Percentiles rank a stretch among this genome's conserved stretches.
Conservation (phyloP, 257 asterid genomes). For the Jacaranda mimosifolia region DNA sequence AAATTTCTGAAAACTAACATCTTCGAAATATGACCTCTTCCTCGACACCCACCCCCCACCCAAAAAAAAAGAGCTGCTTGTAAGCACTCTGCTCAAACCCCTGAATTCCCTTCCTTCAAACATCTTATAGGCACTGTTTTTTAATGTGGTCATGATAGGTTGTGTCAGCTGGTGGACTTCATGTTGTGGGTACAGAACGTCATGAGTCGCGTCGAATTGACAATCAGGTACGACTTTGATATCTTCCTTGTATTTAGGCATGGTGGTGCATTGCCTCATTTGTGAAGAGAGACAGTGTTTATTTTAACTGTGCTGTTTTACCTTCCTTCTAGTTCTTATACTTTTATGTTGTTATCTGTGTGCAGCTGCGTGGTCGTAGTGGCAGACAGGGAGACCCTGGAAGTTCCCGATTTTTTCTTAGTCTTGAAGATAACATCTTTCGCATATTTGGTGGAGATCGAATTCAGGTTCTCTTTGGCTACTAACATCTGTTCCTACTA, state of each 20-base stretch:
- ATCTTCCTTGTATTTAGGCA: conserved; percentile 33
- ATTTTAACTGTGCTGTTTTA: conserved; percentile 16
- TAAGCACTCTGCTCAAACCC: conserved; percentile 28
- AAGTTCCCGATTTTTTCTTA: conserved; percentile 97
- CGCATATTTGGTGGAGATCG: conserved; percentile 99
- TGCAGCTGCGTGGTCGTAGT: conserved; percentile 99
- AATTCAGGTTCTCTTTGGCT: conserved; percentile 69
- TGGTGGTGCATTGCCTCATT: conserved; percentile 29
- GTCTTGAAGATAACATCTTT: conserved; percentile 98
- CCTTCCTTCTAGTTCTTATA: conserved; percentile 36
- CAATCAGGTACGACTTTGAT: conserved; percentile 73
- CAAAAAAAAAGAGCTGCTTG: conserved; percentile 2
- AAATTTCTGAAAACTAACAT: neutral
- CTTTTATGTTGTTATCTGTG: conserved; percentile 30
- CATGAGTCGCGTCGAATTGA: conserved; percentile 99
- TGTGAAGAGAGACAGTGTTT: conserved; percentile 17
- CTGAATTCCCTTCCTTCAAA: conserved; percentile 7
- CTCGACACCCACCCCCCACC: neutral
- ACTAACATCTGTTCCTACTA: conserved; percentile 33
- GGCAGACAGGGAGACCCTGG: conserved; percentile 99
- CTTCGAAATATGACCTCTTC: too few species aligned
- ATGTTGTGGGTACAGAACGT: conserved; percentile 97
- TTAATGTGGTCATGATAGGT: conserved; percentile 59
- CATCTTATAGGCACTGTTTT: conserved; percentile 6
- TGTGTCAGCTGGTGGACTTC: conserved; percentile 94